Base-by-base conservation (phyloP, 768 basidiomycete species). In the Trametopsis cervina region DNA sequence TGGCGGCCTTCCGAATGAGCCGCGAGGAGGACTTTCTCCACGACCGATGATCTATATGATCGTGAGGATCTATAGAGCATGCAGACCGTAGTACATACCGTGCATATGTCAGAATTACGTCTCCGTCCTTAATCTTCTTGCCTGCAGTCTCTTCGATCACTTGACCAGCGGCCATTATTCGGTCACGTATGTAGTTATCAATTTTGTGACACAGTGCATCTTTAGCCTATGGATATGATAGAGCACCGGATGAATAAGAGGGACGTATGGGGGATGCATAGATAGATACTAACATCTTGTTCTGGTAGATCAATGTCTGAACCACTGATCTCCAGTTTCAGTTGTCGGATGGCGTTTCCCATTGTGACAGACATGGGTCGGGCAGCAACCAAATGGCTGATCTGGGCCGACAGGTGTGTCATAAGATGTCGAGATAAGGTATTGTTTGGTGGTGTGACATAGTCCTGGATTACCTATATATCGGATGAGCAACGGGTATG, bases 231-330 rank as follows among this genome's bases (percentile, higher is more conserved):
- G 49, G 44, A 36, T 33, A 49, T 13, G 27, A n/a, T 17, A 50
- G 51, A 51, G 26, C 18, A 20, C 42, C 20, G 27, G 36, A 52
- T 10, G 37, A 44, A 40, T 11, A 46, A 46, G 35, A 50, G 46
- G 25, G 7, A 38, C 29, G 33, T 53, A 43, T 20, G n/a, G 37
- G 46, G 46, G 40, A 50, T 35, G 26, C 40, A 40, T 23, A 26
- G 1, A 21, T 37, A 6, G 43, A 64, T 24, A 63, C 78, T 56
- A 59, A 95, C 95, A 68, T 98, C 91, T 60, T 95, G 89, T 66
- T 98, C 93, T 4, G 92, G 84, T 64, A 92, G 74, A 69, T 99
- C 95, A 42, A 91, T 91, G 57, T 93, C 89, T 36, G 92, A 80
- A 35, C 77, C 79, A 59, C 90, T 93, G 60, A 99, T 96, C 60